Evolutionary conservation across 2,329 filamentous ascomycete genomes (phyloP), one percentile per base, ranked within the genome.

Genomic region (Fusarium sp.): DNA sequence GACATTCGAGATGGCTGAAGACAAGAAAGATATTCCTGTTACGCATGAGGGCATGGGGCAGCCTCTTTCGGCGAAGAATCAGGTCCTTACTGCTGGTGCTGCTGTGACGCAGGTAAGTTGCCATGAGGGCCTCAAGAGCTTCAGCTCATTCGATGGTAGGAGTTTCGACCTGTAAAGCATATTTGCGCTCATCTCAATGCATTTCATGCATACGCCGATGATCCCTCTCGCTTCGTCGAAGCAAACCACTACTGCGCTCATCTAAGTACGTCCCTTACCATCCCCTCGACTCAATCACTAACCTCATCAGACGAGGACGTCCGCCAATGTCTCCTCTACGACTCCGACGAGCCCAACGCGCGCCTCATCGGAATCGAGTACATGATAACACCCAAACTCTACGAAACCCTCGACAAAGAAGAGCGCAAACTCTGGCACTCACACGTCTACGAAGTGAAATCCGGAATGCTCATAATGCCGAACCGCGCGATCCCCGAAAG

Each of bases 231-330:
- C 18, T 86, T 84, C 42, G 90, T 97, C 3, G 93, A 96, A 79
- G 85, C 93, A 1, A 94, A 96, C 78, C 94, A 97, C 80, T 97
- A 96, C 82, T 97, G 94, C 79, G 88, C 91, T 2, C 93, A 96
- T 76, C 76, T 96, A 7, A 94, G 79, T 80, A 74, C 2, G 66
- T 58, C 14, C 0, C 6, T 1, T 0, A 0, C 22, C 11, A 3
- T 0, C 3, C 12, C 0, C 7, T 2, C 18, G 3, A 4, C 3
- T n/a, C 13, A 20, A 88, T 68, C 87, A 84, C 84, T 86, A 70
- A 53, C 70, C 38, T 1, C 8, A 8, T 2, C 6, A 64, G 80
- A 81, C 38, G 66, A 79, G 84, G 93, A 96, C 70, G 86, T 97
- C 62, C 89, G 94, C 7, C 94, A 97, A 84, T 97, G 94, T 80